Percentiles rank a stretch among this genome's conserved stretches.
phyloP scores from a whole-genome alignment of 2,329 filamentous ascomycete species.

The Stemphylium beticola region DNA sequence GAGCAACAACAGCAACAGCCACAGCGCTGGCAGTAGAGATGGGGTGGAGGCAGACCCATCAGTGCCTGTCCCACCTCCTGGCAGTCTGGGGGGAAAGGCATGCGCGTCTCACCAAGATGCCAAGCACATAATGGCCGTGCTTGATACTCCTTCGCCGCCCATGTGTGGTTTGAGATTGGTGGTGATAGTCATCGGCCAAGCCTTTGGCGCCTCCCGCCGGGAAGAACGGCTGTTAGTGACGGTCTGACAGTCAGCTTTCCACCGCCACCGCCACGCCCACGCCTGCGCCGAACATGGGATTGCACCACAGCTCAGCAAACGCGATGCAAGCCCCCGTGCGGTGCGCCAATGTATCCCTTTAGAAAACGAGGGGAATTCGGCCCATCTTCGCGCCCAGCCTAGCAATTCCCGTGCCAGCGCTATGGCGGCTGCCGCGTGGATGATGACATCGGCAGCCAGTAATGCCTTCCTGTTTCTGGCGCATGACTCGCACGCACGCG shows the following conservation, averaged over 20 bases:
- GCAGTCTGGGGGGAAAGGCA: constrained; percentile 4
- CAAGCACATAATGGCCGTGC: constrained; percentile 11
- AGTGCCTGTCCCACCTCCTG: constrained; percentile 3
- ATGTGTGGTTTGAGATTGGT: constrained; percentile 16
- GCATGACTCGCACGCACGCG: constrained; percentile 9
- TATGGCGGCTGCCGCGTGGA: background rate
- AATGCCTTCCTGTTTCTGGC: background rate
- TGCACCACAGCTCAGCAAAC: background rate
- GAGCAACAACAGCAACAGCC: background rate
- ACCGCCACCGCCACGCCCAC: constrained; percentile 9
- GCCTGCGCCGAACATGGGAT: constrained; percentile 2
- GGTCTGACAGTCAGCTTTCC: background rate
- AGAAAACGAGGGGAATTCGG: background rate
- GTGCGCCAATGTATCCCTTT: background rate
- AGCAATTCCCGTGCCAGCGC: background rate
- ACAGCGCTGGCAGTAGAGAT: background rate
- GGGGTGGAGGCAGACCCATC: background rate
- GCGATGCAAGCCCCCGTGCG: background rate
- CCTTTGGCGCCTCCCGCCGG: constrained; percentile 12
- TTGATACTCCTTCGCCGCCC: background rate
- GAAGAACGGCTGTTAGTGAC: constrained; percentile 15
- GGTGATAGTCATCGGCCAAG: constrained; percentile 17
- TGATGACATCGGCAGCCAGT: background rate
- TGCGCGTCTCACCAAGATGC: constrained; percentile 17
- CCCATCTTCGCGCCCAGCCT: background rate